A percentile compares a stretch with the other conserved stretches of the same genome.
These are phyloP conservation scores for Apiospora marii DNA, from an alignment of 2,329 filamentous ascomycete genomes.

Conservation along the genomic window DNA sequence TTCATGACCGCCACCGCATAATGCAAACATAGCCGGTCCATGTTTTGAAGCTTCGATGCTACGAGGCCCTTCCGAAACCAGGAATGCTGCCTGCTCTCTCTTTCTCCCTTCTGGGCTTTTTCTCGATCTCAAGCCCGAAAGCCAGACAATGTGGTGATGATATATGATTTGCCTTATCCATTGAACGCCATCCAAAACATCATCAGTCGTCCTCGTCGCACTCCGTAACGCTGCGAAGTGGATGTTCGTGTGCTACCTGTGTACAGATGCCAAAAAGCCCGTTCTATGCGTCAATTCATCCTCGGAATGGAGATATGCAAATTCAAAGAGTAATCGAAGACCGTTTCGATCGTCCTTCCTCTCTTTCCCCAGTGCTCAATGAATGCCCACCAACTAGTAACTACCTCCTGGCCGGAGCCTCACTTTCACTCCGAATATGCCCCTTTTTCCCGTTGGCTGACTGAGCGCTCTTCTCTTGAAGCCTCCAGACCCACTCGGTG, in stretches of 20 bases:
- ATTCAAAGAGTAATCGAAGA: background rate
- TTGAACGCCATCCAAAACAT: constrained; percentile 16
- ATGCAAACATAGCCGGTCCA: background rate
- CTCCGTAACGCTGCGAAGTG: constrained; percentile 8
- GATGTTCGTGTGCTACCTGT: constrained; percentile 19
- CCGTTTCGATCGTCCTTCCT: background rate
- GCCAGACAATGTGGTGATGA: background rate
- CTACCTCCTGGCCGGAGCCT: constrained; percentile 18
- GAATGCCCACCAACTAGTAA: background rate
- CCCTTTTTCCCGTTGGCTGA: constrained; percentile 20
- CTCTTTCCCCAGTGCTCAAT: background rate
- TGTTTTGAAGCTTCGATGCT: background rate
- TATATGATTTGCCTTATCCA: constrained; percentile 4
- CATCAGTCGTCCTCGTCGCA: constrained; percentile 14
- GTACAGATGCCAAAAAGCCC: constrained; percentile 2
- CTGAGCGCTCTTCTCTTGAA: constrained; percentile 8
- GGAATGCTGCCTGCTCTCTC: background rate
- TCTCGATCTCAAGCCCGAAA: background rate
- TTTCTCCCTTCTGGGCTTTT: background rate
- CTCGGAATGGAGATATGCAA: constrained; percentile 9
- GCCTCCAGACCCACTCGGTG: constrained; percentile 78
- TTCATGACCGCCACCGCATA: background rate
- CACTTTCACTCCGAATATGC: constrained; percentile 17
- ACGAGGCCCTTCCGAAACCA: background rate
- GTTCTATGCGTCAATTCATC: background rate